phyloP scores from a whole-genome alignment of 495 filamentous ascomycete genomes.

The Astrocystis sublimbata region DNA sequence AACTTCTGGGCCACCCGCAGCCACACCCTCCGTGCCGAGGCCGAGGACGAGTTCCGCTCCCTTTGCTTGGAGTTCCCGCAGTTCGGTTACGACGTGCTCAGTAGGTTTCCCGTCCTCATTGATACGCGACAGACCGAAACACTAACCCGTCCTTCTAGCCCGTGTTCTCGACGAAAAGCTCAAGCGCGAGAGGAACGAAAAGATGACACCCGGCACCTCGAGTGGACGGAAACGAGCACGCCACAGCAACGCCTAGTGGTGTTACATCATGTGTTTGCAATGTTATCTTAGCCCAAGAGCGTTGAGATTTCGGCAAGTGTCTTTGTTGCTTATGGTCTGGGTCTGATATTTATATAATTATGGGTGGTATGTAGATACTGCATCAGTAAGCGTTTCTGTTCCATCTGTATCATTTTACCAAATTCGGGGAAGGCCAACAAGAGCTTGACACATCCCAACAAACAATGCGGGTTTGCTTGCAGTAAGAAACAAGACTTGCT shows the following conservation, averaged over 20 bases:
- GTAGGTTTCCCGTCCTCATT: conserved; percentile 36
- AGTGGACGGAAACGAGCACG: conserved; percentile 53
- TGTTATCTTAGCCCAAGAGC: background rate
- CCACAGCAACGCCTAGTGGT: conserved; percentile 41
- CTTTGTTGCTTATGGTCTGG: background rate
- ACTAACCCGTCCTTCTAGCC: conserved; percentile 39
- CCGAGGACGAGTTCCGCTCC: conserved; percentile 74
- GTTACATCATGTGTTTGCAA: background rate
- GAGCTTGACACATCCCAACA: background rate
- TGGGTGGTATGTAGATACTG: background rate
- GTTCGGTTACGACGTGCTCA: conserved; percentile 89
- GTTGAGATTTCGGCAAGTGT: background rate
- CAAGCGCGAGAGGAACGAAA: conserved; percentile 56
- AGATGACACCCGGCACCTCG: conserved; percentile 48
- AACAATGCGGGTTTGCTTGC: background rate
- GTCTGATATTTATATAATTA: background rate
- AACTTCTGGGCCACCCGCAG: conserved; percentile 84
- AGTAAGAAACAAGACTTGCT: background rate
- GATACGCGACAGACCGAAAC: conserved; percentile 1
- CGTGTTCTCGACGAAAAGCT: conserved; percentile 61
- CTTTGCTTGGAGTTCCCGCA: conserved; percentile 88
- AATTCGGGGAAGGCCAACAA: background rate
- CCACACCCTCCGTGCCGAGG: conserved; percentile 78
- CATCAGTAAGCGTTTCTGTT: background rate
- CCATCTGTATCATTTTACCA: background rate